These are phyloP conservation scores for Penicillium herquei DNA, from an alignment of 495 filamentous ascomycete species.

Conservation along the genomic window DNA sequence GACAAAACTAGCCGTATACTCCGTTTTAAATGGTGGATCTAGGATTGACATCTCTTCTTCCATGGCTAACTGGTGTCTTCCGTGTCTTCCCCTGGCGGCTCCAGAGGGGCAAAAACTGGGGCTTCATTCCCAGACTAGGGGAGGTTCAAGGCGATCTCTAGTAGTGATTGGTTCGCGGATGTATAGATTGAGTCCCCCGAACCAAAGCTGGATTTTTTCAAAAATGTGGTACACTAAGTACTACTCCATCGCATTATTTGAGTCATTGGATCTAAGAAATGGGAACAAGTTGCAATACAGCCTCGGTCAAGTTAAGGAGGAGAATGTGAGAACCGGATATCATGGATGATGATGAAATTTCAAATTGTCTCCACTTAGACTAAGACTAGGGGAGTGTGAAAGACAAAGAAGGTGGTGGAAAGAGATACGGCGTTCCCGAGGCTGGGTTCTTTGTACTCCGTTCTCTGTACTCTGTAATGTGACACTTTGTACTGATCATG, in stretches of 20 bases:
- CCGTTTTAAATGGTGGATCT: not conserved
- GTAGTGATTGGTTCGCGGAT: conserved; percentile 16
- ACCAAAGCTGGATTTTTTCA: not conserved
- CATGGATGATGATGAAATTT: too few relatives aligned
- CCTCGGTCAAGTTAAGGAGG: not conserved
- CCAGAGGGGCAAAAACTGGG: conserved; percentile 3
- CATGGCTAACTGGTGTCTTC: not conserved
- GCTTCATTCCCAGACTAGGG: not conserved
- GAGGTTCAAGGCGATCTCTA: not conserved
- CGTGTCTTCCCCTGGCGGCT: conserved; percentile 12
- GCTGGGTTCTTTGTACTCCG: too few relatives aligned
- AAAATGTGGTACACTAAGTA: not conserved
- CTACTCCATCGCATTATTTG: not conserved
- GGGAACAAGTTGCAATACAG: not conserved
- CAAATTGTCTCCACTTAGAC: too few relatives aligned
- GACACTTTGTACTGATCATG: too few relatives aligned
- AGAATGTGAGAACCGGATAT: too few relatives aligned
- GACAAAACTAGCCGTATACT: not conserved
- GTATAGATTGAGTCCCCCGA: conserved; percentile 4
- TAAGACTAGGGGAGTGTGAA: too few relatives aligned
- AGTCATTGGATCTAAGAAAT: too few relatives aligned
- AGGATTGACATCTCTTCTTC: conserved; percentile 6
- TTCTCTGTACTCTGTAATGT: too few relatives aligned
- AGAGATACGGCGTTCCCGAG: too few relatives aligned
- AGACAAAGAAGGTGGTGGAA: too few relatives aligned